These are phyloP conservation scores for Penicillium longicatenatum DNA, from an alignment of 495 filamentous ascomycete species.

Conservation along the genomic window DNA sequence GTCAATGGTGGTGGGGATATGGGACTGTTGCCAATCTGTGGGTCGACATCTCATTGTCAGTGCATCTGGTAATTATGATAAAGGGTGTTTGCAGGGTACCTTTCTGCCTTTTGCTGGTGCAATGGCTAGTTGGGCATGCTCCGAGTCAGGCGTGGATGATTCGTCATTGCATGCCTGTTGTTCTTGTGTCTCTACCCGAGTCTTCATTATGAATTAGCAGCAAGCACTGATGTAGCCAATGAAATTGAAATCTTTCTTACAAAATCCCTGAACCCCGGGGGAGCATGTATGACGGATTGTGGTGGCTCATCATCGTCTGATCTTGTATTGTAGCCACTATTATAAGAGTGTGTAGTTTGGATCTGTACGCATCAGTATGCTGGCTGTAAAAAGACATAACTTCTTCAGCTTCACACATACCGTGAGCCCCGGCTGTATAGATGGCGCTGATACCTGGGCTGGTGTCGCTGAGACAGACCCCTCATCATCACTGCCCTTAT, in stretches of 20 bases:
- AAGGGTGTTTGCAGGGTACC: conserved; percentile 13
- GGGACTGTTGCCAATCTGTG: conserved; percentile 38
- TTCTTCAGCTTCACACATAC: conserved; percentile 28
- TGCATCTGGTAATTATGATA: neutral
- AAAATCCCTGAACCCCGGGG: conserved; percentile 75
- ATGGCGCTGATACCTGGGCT: conserved; percentile 5
- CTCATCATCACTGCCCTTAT: conserved; percentile 2
- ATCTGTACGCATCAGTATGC: conserved; percentile 51
- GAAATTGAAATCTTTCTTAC: conserved; percentile 46
- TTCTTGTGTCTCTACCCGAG: neutral
- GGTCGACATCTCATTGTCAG: neutral
- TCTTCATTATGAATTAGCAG: neutral
- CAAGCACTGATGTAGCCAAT: neutral
- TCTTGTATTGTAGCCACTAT: conserved; percentile 50
- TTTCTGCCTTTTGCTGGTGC: conserved; percentile 12
- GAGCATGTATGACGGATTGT: conserved; percentile 85
- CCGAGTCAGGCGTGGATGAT: conserved; percentile 8
- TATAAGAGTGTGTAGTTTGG: conserved; percentile 59
- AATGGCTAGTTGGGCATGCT: neutral
- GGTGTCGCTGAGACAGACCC: conserved; percentile 8
- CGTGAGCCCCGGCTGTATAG: conserved; percentile 31
- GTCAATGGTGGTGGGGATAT: conserved; percentile 66
- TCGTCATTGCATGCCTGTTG: conserved; percentile 15
- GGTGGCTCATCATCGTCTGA: conserved; percentile 70
- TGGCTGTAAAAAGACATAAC: neutral